Base-by-base conservation (phyloP, 352 stramenopile species). In the Phytophthora palmivora region DNA sequence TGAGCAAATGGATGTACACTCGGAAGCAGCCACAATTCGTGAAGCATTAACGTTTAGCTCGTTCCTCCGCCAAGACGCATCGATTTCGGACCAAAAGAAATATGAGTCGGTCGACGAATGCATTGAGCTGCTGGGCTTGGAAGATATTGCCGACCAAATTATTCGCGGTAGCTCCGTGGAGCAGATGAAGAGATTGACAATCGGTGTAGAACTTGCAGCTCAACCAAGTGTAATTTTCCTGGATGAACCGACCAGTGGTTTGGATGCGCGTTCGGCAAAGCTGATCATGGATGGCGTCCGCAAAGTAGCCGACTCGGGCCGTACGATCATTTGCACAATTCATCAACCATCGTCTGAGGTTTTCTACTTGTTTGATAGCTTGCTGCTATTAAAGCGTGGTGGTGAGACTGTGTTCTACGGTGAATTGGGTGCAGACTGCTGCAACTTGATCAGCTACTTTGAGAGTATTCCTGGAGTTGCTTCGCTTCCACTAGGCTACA, bases 101-200 rank as follows among this genome's bases (percentile, higher is more conserved):
- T n/a, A n/a, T n/a, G n/a, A 66, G 7, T 61, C 53, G 0, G 53
- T 61, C 4, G 24, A 61, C 21, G 42, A 62, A 70, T 89, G 96
- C 54, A 78, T 95, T 44, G 82, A 96, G 68, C 64, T 89, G 6
- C 79, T 96, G 49, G 73, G 76, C 16, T 68, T 84, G 21, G 62
- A 84, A 21, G 52, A 82, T 18, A 97, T 78, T 21, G 74, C 67
- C 2, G 70, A 76, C 33, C 67, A 71, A 37, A 73, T 65, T 15
- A 61, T 78, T 28, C 58, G 58, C 6, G 64, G 66, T 30, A 74
- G 63, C 34, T 81, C 64, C 0, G 57, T 69, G 43, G 70, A 73
- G 49, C 48, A 56, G 48, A 46, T 56, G 48, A 56, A 56, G 34
- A 36, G 48, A 5, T 43, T 56, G 14, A 46, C 74, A 4, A 84